phyloP scores from a whole-genome alignment of 768 basidiomycete genomes.

The Hericium alpestre region DNA sequence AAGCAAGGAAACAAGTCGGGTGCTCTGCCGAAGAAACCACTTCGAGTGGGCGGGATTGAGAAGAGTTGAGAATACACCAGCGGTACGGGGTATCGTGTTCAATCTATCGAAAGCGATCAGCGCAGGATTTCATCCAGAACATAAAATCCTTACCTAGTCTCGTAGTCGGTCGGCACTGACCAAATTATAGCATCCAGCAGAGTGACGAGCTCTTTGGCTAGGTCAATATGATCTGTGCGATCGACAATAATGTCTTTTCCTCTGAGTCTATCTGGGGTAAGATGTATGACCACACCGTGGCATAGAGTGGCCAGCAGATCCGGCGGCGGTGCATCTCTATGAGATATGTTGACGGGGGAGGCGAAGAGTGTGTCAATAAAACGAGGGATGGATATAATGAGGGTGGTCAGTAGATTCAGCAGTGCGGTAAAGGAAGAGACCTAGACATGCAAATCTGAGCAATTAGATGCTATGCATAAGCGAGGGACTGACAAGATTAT shows the following conservation, averaged over 20 bases:
- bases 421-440: constrained; percentile 4
- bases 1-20: constrained; percentile 38
- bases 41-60: not conserved
- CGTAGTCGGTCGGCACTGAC: not conserved
- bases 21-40: not conserved
- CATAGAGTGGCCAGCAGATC: not conserved
- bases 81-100: not conserved
- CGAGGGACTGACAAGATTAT: constrained; percentile 3
- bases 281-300: not conserved
- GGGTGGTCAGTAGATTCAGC: constrained; percentile 8
- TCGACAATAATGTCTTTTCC: not conserved
- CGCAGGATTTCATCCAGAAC: not conserved
- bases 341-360: not conserved
- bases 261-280: not conserved
- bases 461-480: not conserved
- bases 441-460: constrained; percentile 1
- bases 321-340: not conserved
- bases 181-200: not conserved
- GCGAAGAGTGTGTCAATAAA: constrained; percentile 3
- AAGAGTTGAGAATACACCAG: not conserved
- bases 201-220: not conserved
- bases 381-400: constrained; percentile 8
- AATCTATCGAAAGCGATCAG: not conserved
- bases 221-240: not conserved
- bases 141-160: not conserved